Base-by-base conservation (phyloP, 108 stramenopile species). In the Cylindrotheca fusiformis region DNA sequence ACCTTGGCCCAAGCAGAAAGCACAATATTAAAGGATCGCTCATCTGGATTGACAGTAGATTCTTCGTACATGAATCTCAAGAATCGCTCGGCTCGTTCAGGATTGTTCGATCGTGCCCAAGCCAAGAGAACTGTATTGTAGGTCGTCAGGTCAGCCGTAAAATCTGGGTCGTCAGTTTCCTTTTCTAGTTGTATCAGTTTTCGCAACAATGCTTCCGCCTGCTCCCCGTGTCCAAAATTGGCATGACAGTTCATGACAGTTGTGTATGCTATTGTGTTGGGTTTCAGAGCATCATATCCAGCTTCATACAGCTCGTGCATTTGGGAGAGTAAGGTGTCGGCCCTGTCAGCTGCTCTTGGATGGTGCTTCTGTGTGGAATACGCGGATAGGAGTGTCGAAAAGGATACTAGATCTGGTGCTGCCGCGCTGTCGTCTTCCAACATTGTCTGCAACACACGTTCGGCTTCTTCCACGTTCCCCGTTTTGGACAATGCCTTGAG, bases 161-260 rank as follows among this genome's bases (percentile, higher is more conserved):
- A 69, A 17, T 69, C 61, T 3, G 65, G 54, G 30, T 67, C 67
- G 19, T 55, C 28, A 12, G 62, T 60, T 30, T 72, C 41, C 29
- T 65, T 26, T 48, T 71, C 58, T 5, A 69, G 49, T 12, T 54
- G 32, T 50, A 36, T 25, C 52, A 80, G 61, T 53, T 54, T 60
- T 4, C 33, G 58, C 56, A 81, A 57, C 24, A 75, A 52, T n/a
- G 49, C 58, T n/a, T 58, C 75, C 33, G 72, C 80, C 44, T 52
- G 59, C 22, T 59, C 60, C 51, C 63, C 65, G 45, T 73, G 29
- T 57, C 71, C 76, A 18, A 74, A 41, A 32, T 72, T 50, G 1
- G 82, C 78, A 72, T 67, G 67, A 14, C 77, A 79, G 32, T 78
- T 75, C 50, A 87, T 74, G 2, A 81, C 77, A 18, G 72, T 78